Evolutionary conservation across 306 rosid genomes (phyloP).

Genomic region (Sechiopsis laciniata): DNA sequence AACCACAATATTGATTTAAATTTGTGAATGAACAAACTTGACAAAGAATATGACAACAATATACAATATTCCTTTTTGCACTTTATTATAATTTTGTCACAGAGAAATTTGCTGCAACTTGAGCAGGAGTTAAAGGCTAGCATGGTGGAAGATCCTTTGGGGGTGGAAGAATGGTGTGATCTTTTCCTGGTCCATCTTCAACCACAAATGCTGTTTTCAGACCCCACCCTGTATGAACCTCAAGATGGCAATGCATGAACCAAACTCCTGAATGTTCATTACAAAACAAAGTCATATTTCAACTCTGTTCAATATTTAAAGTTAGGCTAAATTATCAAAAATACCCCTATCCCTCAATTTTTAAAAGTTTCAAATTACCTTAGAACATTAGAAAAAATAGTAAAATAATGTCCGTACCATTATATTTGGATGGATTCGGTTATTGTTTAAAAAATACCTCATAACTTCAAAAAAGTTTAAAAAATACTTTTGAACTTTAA

Average conservation of each 20-base stretch:
- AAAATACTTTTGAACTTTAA: no score
- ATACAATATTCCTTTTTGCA: background rate
- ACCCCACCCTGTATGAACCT: slow-evolving; percentile 82
- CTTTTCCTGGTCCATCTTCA: slow-evolving; percentile 56
- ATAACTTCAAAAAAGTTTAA: no score
- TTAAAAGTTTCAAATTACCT: no score
- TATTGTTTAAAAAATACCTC: no score
- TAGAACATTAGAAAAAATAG: no score
- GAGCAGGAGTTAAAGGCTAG: slow-evolving; percentile 37
- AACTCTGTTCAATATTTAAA: background rate
- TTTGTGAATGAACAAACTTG: background rate
- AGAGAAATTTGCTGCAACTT: slow-evolving; percentile 37
- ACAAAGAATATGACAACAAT: background rate
- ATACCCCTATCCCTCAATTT: no score
- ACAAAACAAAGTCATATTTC: background rate
- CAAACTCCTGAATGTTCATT: slow-evolving; percentile 52
- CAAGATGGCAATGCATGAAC: slow-evolving; percentile 81
- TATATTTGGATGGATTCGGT: no score
- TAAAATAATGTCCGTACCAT: no score
- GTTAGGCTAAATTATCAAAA: no score
- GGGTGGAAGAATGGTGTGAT: slow-evolving; percentile 58
- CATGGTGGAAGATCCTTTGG: slow-evolving; percentile 76
- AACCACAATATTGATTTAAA: no score
- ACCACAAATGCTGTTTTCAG: slow-evolving; percentile 69
- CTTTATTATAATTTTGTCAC: background rate